Conservation (phyloP, 169 alveolate genomes). For the Cryptosporidium bovis region DNA sequence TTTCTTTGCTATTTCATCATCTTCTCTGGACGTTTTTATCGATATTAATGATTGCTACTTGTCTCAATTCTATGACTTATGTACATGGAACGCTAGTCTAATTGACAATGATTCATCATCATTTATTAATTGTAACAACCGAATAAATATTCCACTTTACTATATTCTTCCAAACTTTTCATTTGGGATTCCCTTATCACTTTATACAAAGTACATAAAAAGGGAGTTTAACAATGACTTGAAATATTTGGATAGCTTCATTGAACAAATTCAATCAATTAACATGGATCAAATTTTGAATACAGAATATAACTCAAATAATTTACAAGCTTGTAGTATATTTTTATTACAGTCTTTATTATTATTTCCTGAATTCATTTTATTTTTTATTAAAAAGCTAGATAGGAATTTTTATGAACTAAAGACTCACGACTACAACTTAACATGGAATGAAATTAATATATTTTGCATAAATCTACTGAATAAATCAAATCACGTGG, state of each 20-base stretch:
- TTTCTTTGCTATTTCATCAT: constrained; percentile 39
- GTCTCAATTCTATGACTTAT: constrained; percentile 1
- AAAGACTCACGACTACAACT: not conserved
- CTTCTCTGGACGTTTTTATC: constrained; percentile 13
- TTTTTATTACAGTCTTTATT: constrained; percentile 46
- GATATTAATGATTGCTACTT: constrained; percentile 21
- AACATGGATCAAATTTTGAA: constrained; percentile 24
- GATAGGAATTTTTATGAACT: not conserved
- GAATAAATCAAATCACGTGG: not conserved
- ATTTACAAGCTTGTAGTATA: constrained; percentile 18
- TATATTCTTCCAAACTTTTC: constrained; percentile 64
- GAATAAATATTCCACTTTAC: constrained; percentile 4
- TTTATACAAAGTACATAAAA: constrained; percentile 26
- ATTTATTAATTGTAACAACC: not conserved
- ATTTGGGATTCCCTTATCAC: constrained; percentile 54
- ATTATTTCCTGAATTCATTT: constrained; percentile 54
- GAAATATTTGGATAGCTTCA: not conserved
- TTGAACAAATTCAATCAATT: not conserved
- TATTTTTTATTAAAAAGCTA: not conserved
- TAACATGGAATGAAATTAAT: constrained; percentile 7
- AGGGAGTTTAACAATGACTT: not conserved
- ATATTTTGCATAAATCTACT: not conserved
- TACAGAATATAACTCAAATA: constrained; percentile 8
- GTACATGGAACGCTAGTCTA: constrained; percentile 28
- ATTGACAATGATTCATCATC: not conserved